phyloP scores from a whole-genome alignment of 176 grass and related monocot species.

The Paspalum vaginatum region DNA sequence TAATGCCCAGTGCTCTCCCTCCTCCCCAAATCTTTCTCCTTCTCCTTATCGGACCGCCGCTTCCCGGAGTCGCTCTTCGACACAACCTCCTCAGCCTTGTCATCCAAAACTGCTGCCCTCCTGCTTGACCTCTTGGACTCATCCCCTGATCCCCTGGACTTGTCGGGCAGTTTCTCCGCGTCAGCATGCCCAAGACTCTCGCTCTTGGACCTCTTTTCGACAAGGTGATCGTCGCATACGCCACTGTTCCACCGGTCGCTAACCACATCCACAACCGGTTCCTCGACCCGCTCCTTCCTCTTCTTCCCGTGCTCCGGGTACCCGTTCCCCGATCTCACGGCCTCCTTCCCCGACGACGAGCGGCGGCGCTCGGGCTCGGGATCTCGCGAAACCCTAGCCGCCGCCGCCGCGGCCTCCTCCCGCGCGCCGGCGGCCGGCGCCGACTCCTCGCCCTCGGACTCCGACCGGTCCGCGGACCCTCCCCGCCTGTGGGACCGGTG shows the following conservation, averaged over 20 bases:
- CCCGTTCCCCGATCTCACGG: constrained; percentile 60
- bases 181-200: constrained; percentile 68
- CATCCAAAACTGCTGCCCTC: constrained; percentile 37
- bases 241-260: constrained; percentile 88
- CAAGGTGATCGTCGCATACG: constrained; percentile 60
- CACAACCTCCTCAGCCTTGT: constrained; percentile 51
- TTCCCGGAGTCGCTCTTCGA: constrained; percentile 57
- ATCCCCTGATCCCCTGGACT: constrained; percentile 63
- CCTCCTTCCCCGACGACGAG: constrained; percentile 59
- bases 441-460: constrained; percentile 75
- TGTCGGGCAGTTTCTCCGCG: constrained; percentile 58
- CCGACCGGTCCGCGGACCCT: constrained; percentile 69
- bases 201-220: constrained; percentile 72
- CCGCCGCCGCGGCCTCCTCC: constrained; percentile 52
- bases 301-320: constrained; percentile 76
- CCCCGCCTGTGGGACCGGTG: constrained; percentile 86
- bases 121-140: constrained; percentile 73
- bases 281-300: constrained; percentile 77
- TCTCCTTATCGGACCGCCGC: constrained; percentile 54
- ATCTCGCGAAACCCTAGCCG: constrained; percentile 86
- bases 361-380: constrained; percentile 68
- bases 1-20: constrained; percentile 66
- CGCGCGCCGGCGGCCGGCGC: constrained; percentile 33
- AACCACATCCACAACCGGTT: constrained; percentile 60
- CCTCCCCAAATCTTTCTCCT: constrained; percentile 55